Base-by-base conservation (phyloP, 208 protist species). In the Acanthamoeba rhysodes region DNA sequence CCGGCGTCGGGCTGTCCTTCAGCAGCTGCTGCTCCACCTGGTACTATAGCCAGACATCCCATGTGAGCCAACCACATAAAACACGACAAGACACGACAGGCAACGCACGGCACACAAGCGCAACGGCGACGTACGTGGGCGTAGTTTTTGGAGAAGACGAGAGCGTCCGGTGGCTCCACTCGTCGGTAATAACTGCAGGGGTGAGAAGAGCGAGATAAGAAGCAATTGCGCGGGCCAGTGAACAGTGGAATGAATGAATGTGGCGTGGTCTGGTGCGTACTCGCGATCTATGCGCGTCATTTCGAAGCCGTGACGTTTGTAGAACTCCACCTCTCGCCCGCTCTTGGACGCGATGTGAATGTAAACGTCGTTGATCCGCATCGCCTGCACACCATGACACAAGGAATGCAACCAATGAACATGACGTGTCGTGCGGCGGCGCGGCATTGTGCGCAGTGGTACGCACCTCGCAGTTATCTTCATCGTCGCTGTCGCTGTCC, bases 301-400 rank as follows among this genome's bases (percentile, higher is more conserved):
- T 8, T 78, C 29, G 37, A 78, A 78, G 70, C 70, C 70, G 37
- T 50, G 37, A 1, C 37, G 70, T 22, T 78, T 78, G 70, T 78
- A 78, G 70, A 78, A 78, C 20, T 78, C 70, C 29, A 78, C 70
- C 37, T 78, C 70, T 2, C 70, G n/a, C 10, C 70, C 70, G 37
- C 70, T 78, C 70, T 78, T 78, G 70, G 70, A 34, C 12, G 70
- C 70, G 37, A 45, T 78, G 37, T 78, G 70, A 10, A 78, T 78
- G 70, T 78, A 78, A 4, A 78, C 70, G 16, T 78, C 70, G 70
- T 45, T 78, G 37, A 78, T 78, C 16, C 70, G 70, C 37, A 78
- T 18, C 6, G 70, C 70, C 70, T 78, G 70, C 8, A 2, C 62
- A 57, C 53, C 53, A 57, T 20, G 53, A 57, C 3, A 57, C 53